Evolutionary conservation across 148 eudicot species (phyloP), one percentile per base, ranked within the genome.

Genomic region (Cornus controversa): DNA sequence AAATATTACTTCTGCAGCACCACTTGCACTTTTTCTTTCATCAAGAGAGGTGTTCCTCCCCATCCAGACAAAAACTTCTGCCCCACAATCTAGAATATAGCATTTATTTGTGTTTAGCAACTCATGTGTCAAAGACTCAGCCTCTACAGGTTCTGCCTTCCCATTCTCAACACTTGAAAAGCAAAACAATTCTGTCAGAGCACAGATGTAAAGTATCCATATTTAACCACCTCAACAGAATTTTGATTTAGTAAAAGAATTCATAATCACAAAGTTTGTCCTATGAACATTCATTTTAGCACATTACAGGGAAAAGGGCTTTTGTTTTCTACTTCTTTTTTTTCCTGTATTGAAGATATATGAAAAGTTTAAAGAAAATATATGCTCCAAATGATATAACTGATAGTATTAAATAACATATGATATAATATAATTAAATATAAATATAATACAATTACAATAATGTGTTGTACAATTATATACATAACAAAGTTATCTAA

Each of bases 21-120:
- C 81, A 83, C 90, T 85, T 74, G 98, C 93, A 83, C 80, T 84
- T 84, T 92, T 96, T 78, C 99, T 85, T 74, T 82, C 90, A 75
- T 88, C 90, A 68, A 96, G 90, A 66, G 91, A 72, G 72, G 98
- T 92, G 78, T 78, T 86, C 83, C 93, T 89, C 26, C 99, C 99
- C 82, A 90, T 87, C 99, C 99, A 96, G 78, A 96, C 91, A 83
- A 80, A 92, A 76, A 92, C 83, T 85, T 90, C 93, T 24, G 69
- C 27, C 23, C 96, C 98, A 78, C 97, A 96, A 77, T 96, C 99
- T 70, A 96, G 79, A 79, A 96, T 70, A 81, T 87, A 92, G 85
- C 99, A 96, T 80, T 83, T 89, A 72, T 84, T 77, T 58, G 98
- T 91, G 75, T 86, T 83, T 64, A 96, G 85, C 80, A 89, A 77